Base-by-base conservation (phyloP, 1,284 basidiomycete species). In the Trametes pubescens region DNA sequence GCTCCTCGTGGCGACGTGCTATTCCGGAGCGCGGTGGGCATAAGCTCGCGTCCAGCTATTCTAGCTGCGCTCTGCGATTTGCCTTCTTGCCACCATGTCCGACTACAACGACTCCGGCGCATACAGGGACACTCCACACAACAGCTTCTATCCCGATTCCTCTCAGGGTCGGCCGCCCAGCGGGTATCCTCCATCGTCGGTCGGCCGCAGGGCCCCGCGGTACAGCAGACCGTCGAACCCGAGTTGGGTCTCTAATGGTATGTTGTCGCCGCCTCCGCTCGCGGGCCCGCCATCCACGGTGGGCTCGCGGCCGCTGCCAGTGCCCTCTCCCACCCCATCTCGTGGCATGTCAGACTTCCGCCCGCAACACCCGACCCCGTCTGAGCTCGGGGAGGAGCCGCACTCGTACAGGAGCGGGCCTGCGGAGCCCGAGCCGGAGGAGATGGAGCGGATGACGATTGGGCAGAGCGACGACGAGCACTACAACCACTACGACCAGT, bases 191-290 rank as follows among this genome's bases (percentile, higher is more conserved):
- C 32, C 58, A 16, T 51, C 64, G 32, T 57, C 67, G 46, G 8
- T 9, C 52, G 21, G 49, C 14, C 60, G 60, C 53, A 61, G 52
- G 29, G 47, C 53, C 16, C 64, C 67, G 13, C 66, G 65, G 26
- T 66, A 65, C 51, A 70, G 61, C 47, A 69, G 65, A 21, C 59
- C 53, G 16, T 67, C 66, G 54, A 67, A 57, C 49, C 63, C 67
- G 24, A 72, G 71, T 53, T 70, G 70, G 68, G 61, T 67, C 11
- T 67, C 69, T 9, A 64, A 63, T 54, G 64, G 59, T 37, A 49
- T 66, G 44, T 49, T 62, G 26, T 51, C 61, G 21, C 64, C 65
- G 24, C 48, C 59, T 18, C 43, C 59, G 32, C 59, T 54, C 24
- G 51, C 57, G 10, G 46, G 62, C n/a, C 61, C 59, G 35, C 57